These are phyloP conservation scores for Phytopythium kandeliae DNA, from an alignment of 352 stramenopile genomes.

Conservation along the genomic window DNA sequence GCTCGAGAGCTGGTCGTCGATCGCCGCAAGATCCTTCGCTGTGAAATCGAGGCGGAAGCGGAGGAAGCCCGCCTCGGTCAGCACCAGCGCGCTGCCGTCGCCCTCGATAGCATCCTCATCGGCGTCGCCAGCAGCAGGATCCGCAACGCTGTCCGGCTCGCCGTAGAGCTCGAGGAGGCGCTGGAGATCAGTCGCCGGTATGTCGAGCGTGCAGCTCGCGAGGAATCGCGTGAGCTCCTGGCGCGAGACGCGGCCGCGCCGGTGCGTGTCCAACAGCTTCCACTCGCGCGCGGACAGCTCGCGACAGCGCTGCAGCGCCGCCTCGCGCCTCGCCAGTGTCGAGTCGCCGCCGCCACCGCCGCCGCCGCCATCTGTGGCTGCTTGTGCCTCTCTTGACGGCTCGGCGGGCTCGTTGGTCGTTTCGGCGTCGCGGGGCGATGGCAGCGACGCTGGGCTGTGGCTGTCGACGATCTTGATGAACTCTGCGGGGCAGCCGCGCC, in stretches of 20 bases:
- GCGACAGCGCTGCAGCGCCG: constrained; percentile 16
- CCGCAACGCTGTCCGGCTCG: constrained; percentile 10
- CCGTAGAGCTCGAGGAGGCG: constrained; percentile 54
- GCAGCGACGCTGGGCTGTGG: constrained; percentile 20
- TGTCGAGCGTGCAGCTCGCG: constrained; percentile 28
- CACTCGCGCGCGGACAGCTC: constrained; percentile 45
- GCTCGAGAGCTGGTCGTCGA: not conserved
- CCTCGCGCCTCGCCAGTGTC: constrained; percentile 10
- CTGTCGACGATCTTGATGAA: constrained; percentile 73
- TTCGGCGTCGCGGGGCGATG: not conserved
- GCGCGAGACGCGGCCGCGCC: constrained; percentile 25
- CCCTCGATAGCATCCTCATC: not conserved
- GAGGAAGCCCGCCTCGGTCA: constrained; percentile 43
- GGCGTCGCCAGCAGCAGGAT: constrained; percentile 3
- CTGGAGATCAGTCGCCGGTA: constrained; percentile 35
- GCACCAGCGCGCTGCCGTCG: not conserved
- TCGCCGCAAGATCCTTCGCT: constrained; percentile 5
- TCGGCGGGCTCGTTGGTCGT: not conserved
- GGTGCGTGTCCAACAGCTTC: constrained; percentile 51
- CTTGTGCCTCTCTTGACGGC: not conserved
- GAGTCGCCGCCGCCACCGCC: not conserved
- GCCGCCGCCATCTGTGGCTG: not conserved
- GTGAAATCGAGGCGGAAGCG: constrained; percentile 52
- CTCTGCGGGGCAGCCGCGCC: constrained; percentile 17
- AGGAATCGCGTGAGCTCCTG: constrained; percentile 47